phyloP scores from a whole-genome alignment of 1,139 yeast species.

The Debaryomyces nepalensis region DNA sequence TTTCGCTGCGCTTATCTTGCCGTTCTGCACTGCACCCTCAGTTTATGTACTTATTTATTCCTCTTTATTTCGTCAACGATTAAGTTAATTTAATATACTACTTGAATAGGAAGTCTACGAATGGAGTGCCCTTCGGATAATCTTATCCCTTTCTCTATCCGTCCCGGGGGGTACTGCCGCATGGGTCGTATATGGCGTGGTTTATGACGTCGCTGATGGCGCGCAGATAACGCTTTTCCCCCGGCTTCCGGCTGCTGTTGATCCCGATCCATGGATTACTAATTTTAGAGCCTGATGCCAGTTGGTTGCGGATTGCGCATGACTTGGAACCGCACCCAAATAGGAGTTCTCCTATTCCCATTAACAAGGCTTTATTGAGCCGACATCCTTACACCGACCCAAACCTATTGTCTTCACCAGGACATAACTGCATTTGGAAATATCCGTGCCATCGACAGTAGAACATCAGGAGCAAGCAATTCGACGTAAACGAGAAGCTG shows the following conservation, averaged over 20 bases:
- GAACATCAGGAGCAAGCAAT: background rate
- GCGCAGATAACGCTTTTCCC: conserved; percentile 4
- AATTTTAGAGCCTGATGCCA: conserved; percentile 1
- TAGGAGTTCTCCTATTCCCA: conserved; percentile 12
- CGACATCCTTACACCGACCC: background rate
- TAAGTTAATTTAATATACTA: conserved; percentile 2
- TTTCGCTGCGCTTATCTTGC: background rate
- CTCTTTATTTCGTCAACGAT: conserved; percentile 4
- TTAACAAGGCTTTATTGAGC: conserved; percentile 2
- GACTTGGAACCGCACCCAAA: conserved; percentile 6
- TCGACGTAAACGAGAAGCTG: background rate
- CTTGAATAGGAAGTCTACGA: conserved; percentile 8
- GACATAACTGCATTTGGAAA: too few relatives aligned
- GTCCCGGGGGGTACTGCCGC: too few relatives aligned
- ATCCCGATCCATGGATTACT: conserved; percentile 1
- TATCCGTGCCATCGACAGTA: too few relatives aligned
- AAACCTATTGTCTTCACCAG: background rate
- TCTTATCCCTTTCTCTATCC: too few relatives aligned
- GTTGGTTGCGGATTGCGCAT: background rate
- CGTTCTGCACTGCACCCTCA: background rate
- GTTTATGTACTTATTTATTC: conserved; percentile 4
- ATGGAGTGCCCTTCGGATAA: too few relatives aligned
- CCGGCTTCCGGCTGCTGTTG: background rate
- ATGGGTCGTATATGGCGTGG: too few relatives aligned
- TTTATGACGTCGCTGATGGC: conserved; percentile 3